Conservation (phyloP, 306 rosid species). For the Lathyrus tuberosus region DNA sequence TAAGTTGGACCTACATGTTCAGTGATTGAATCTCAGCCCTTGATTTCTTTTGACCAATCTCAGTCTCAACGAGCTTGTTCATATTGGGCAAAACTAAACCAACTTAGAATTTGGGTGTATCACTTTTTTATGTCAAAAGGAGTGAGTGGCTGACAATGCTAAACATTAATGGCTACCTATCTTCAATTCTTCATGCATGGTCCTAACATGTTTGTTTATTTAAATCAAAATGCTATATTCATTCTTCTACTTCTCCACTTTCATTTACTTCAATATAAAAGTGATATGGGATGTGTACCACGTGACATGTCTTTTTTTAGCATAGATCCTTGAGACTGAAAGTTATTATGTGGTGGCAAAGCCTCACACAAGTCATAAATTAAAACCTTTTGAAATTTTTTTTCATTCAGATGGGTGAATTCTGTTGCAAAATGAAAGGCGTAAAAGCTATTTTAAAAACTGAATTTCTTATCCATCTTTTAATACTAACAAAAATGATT, state of each 20-base stretch:
- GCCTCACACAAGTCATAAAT: no score
- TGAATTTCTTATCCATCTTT: no score
- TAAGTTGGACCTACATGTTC: slow-evolving; percentile 37
- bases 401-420: no score
- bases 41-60: slow-evolving; percentile 24
- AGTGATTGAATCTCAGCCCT: slow-evolving; percentile 4
- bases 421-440: no score
- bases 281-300: neutral
- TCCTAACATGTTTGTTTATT: neutral
- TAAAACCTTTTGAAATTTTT: no score
- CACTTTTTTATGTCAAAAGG: neutral
- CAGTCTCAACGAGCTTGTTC: slow-evolving; percentile 23
- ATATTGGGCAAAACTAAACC: slow-evolving; percentile 32
- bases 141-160: slow-evolving; percentile 19
- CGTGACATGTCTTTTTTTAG: neutral
- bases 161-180: slow-evolving; percentile 3
- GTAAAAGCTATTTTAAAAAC: no score
- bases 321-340: no score
- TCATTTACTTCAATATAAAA: slow-evolving; percentile 8
- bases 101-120: neutral
- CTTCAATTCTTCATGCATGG: slow-evolving; percentile 20
- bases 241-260: neutral
- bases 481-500: no score
- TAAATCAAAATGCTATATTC: neutral
- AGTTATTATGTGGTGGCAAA: no score